These are phyloP conservation scores for Gliomastix tumulicola DNA, from an alignment of 2,329 filamentous ascomycete species.

Conservation along the genomic window DNA sequence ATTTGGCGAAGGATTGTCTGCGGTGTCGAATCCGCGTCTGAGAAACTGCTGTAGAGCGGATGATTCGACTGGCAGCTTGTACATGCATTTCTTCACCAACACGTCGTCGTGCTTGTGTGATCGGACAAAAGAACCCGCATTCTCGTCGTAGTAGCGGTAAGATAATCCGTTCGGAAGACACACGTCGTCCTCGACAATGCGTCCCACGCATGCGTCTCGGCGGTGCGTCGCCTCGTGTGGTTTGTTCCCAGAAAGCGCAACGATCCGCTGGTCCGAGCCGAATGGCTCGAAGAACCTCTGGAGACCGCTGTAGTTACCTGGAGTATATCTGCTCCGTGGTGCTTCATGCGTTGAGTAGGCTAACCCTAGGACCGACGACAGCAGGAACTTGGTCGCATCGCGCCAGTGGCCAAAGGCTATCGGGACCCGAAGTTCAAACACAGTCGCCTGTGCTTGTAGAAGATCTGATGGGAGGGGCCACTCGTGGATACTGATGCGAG, in stretches of 20 bases:
- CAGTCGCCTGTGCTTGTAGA: constrained; percentile 27
- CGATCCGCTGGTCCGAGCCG: too few species aligned
- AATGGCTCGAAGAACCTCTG: too few species aligned
- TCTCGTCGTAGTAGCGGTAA: too few species aligned
- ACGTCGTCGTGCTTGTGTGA: too few species aligned
- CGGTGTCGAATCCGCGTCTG: constrained; percentile 13
- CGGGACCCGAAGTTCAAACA: constrained; percentile 46
- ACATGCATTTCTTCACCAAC: too few species aligned
- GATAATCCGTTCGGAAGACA: too few species aligned
- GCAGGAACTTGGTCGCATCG: constrained; percentile 32
- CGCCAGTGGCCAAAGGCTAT: constrained; percentile 35
- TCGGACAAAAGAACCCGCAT: too few species aligned
- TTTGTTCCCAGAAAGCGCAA: background rate
- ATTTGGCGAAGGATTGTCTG: constrained; percentile 33
- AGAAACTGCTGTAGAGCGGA: constrained; percentile 29
- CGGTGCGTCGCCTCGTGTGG: background rate
- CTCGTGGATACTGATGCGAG: constrained; percentile 43
- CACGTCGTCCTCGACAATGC: too few species aligned
- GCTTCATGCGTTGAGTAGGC: too few species aligned
- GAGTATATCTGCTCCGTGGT: too few species aligned
- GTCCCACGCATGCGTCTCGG: too few species aligned
- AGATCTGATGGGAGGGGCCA: constrained; percentile 41
- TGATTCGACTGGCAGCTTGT: constrained; percentile 24
- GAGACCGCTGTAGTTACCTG: too few species aligned
- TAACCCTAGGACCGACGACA: constrained; percentile 27